Base-by-base conservation (phyloP, 1,139 yeast genomes). In the Magnusiomyces suaveolens region DNA sequence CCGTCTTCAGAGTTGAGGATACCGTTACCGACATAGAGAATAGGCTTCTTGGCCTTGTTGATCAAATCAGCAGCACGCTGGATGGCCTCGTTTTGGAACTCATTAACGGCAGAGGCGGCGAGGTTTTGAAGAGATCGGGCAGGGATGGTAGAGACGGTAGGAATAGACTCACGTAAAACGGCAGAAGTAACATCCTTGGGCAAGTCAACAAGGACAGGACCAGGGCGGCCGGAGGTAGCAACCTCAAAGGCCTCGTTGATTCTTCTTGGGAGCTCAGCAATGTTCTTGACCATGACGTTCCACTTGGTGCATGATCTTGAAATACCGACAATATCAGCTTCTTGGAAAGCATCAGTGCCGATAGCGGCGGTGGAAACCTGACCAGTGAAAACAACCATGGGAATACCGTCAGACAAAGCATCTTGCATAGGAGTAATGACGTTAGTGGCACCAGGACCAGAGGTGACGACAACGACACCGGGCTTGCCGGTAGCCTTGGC, bases 361-460 rank as follows among this genome's bases (percentile, higher is more conserved):
- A 92, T 90, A 52, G 96, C 92, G 54, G 84, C 74, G 47, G 98
- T 92, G 57, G 96, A 88, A 44, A 92, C 98, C 78, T 92, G 98
- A 57, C 98, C 98, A 10, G 96, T 81, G 74, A 92, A 92, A n/a
- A 92, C 97, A 62, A 92, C 92, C 75, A 92, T 78, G 55, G 98
- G 98, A 48, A 89, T 89, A 72, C 98, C 98, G 70, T 92, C 98
- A 66, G 94, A 88, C 59, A 92, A 77, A 23, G 98, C 98, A 70
- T 92, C 98, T 59, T 96, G 96, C 87, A 92, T 80, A 54, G 98
- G 97, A 20, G 98, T 92, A 60, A 92, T 83, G 58, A 92, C 96
- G 68, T 92, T 92, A 54, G 98, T 92, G 50, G 98, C 98, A 66
- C 97, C 98, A 18, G 98, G 98, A 54, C 98, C 98, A 0, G 97